Evolutionary conservation across 768 basidiomycete species (phyloP).

Genomic region (Pleurotus tuber-regium): DNA sequence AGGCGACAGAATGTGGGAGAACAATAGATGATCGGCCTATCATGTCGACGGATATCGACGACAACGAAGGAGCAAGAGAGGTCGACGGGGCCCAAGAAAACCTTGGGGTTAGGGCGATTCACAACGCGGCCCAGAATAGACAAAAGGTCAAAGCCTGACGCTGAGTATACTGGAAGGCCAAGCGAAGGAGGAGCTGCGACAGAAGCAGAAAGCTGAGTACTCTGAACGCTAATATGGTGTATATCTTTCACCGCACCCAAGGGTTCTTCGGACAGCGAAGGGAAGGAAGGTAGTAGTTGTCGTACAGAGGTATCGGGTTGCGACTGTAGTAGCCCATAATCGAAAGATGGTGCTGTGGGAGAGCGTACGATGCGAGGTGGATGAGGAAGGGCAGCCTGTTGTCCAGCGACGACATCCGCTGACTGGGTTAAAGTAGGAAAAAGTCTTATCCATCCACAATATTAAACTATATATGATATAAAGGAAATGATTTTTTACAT

Average conservation of each 20-base stretch:
- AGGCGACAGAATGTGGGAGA: slow-evolving; percentile 78
- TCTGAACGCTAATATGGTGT: no score
- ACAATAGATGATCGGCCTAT: slow-evolving; percentile 89
- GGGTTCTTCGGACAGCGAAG: no score
- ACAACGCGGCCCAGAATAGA: slow-evolving; percentile 78
- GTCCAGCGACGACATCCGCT: neutral
- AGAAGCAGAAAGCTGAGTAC: no score
- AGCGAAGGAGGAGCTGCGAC: slow-evolving; percentile 29
- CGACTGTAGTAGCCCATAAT: neutral
- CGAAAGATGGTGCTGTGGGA: neutral
- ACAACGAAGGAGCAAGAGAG: slow-evolving; percentile 91
- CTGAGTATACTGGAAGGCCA: slow-evolving; percentile 73
- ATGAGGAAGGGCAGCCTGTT: no score
- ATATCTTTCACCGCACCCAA: neutral
- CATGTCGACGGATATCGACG: slow-evolving; percentile 77
- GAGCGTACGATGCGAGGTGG: no score
- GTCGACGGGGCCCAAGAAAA: slow-evolving; percentile 89
- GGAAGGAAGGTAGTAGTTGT: no score
- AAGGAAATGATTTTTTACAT: no score
- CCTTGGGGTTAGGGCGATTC: slow-evolving; percentile 66
- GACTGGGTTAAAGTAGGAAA: neutral
- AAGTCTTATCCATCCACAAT: neutral
- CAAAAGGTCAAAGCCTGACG: slow-evolving; percentile 89
- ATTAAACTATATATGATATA: no score
- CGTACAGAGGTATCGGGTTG: no score